Base-by-base conservation (phyloP, 2,329 filamentous ascomycete species). In the Claviceps purpurea region DNA sequence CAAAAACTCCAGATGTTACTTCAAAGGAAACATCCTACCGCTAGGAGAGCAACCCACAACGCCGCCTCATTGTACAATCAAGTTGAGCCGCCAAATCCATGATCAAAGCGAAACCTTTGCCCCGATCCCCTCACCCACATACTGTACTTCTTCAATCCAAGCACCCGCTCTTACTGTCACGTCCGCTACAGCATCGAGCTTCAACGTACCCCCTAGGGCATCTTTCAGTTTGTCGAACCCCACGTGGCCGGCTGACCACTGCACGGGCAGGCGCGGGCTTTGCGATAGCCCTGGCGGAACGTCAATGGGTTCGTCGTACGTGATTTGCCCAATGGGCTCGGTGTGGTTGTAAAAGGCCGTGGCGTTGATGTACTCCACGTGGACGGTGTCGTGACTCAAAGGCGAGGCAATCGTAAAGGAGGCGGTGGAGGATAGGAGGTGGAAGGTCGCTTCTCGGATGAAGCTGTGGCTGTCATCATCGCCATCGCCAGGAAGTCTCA, bases 351-450 rank as follows among this genome's bases (percentile, higher is more conserved):
- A 94, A 55, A 82, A 85, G 0, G 93, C 89, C 1, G 85, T 89
- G 6, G 91, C 91, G 61, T 95, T 85, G 60, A 97, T 78, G 49
- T 74, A 76, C 40, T 88, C 87, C 56, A 98, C 78, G 59, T 82
- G 86, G 18, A 97, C 68, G 1, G 82, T 88, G 50, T 85, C 85
- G 53, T 81, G 72, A 42, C 73, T 69, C 8, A 97, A 73, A 0
- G 93, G 93, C 0, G 90, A 96, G 41, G 83, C 76, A 22, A 97
- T 75, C 0, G 79, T 82, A 66, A 98, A 96, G 1, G 84, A 81
- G 3, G 91, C 91, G 0, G 89, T 89, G 0, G 89, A 95, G 16
- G 87, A 86, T 56, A 93, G 76, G 50, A 97, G 68, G 68, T 97
- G 89, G 68, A 98, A 83, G 6, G 84, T 91, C 11, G 90, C 87